Evolutionary conservation across 78 protist species (phyloP).

Genomic region (Pigoraptor vietnamica): DNA sequence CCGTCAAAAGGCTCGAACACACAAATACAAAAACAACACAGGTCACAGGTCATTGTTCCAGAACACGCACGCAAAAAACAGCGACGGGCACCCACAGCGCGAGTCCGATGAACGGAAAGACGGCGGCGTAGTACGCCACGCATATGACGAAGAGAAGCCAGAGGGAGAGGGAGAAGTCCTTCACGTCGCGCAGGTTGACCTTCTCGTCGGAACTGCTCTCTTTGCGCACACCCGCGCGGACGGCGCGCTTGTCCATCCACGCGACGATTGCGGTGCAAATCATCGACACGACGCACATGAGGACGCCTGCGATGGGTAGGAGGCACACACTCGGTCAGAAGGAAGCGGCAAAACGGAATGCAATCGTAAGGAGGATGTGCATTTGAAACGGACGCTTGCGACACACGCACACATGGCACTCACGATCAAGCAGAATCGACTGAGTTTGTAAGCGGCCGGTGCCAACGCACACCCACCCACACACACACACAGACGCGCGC

Average conservation of each 20-base stretch:
- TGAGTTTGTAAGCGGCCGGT: too few species aligned
- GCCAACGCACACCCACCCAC: neutral
- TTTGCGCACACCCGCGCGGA: neutral
- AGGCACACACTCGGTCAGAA: neutral
- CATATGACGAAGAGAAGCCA: slow-evolving; percentile 45
- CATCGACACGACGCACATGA: slow-evolving; percentile 38
- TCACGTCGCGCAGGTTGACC: slow-evolving; percentile 12
- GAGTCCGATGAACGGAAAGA: slow-evolving; percentile 33
- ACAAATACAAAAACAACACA: neutral
- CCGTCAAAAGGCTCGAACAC: too few species aligned
- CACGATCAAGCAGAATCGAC: too few species aligned
- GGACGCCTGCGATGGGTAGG: neutral
- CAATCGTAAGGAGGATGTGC: neutral
- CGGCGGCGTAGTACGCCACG: slow-evolving; percentile 49
- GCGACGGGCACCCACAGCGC: neutral
- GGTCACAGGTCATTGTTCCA: neutral
- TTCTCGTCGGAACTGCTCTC: neutral
- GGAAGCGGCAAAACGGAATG: neutral
- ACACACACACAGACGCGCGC: neutral
- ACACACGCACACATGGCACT: too few species aligned
- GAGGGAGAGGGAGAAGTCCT: slow-evolving; percentile 32
- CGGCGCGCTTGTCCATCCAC: slow-evolving; percentile 1
- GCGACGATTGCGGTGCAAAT: neutral
- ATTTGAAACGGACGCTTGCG: too few species aligned
- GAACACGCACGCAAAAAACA: neutral